These are phyloP conservation scores for Oryza australiensis DNA, from an alignment of 176 grass and related monocot genomes.

Conservation along the genomic window DNA sequence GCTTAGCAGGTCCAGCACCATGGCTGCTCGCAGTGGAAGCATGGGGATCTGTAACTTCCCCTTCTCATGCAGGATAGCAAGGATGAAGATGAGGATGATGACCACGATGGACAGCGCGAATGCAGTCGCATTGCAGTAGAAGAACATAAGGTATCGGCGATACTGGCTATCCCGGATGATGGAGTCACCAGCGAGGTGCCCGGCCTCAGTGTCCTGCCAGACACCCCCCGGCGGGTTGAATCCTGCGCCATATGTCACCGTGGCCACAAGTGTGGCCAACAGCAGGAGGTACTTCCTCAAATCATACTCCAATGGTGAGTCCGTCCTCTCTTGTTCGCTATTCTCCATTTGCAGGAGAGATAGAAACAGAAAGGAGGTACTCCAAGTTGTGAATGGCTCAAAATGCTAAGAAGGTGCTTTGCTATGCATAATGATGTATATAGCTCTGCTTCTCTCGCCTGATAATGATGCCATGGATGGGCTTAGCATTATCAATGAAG, in stretches of 20 bases:
- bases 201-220: constrained; percentile 1
- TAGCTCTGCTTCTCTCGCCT: neutral
- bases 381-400: neutral
- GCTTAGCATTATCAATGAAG: neutral
- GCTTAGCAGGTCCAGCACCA: neutral
- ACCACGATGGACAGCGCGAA: neutral
- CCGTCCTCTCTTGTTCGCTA: neutral
- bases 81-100: constrained; percentile 6
- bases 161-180: neutral
- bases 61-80: neutral
- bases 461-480: neutral
- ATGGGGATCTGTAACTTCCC: neutral
- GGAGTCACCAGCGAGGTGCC: neutral
- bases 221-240: constrained; percentile 15
- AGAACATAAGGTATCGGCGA: constrained; percentile 29
- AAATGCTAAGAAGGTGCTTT: neutral
- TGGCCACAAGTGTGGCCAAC: neutral
- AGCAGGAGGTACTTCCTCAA: constrained; percentile 10
- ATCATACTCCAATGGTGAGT: neutral
- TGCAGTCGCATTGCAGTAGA: constrained; percentile 31
- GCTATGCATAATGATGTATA: neutral
- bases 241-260: neutral
- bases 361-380: neutral
- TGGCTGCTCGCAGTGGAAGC: neutral
- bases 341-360: neutral